phyloP scores from a whole-genome alignment of 139 green algal species.

The Coelastrella sp. region DNA sequence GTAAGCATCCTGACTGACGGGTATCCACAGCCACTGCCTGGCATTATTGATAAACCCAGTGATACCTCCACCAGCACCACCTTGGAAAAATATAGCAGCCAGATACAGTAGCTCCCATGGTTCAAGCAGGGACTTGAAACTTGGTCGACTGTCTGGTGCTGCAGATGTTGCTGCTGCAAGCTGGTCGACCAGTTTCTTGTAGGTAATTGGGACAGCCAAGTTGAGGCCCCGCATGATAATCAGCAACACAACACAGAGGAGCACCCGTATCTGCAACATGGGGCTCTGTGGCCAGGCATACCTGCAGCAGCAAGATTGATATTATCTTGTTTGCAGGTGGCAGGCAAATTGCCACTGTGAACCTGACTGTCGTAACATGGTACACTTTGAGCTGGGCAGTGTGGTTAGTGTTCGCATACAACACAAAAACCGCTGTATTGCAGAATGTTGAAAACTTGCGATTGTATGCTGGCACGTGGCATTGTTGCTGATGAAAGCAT shows the following conservation, averaged over 20 bases:
- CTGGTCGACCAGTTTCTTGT: slow-evolving; percentile 75
- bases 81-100: slow-evolving; percentile 52
- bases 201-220: slow-evolving; percentile 79
- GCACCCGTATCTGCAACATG: slow-evolving; percentile 54
- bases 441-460: no score
- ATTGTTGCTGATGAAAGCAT: no score
- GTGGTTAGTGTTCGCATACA: no score
- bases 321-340: neutral
- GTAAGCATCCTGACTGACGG: slow-evolving; percentile 71
- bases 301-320: slow-evolving; percentile 22
- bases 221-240: slow-evolving; percentile 76
- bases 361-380: neutral
- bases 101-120: slow-evolving; percentile 52
- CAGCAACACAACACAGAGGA: slow-evolving; percentile 78
- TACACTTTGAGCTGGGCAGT: neutral
- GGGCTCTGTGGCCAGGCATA: slow-evolving; percentile 72
- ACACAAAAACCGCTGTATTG: no score
- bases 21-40: slow-evolving; percentile 83
- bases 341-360: neutral
- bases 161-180: slow-evolving; percentile 27
- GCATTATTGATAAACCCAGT: slow-evolving; percentile 82
- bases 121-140: neutral
- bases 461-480: no score
- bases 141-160: neutral
- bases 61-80: slow-evolving; percentile 50